phyloP scores from a whole-genome alignment of 1,139 yeast genomes.

The Hansenula lynferdii region DNA sequence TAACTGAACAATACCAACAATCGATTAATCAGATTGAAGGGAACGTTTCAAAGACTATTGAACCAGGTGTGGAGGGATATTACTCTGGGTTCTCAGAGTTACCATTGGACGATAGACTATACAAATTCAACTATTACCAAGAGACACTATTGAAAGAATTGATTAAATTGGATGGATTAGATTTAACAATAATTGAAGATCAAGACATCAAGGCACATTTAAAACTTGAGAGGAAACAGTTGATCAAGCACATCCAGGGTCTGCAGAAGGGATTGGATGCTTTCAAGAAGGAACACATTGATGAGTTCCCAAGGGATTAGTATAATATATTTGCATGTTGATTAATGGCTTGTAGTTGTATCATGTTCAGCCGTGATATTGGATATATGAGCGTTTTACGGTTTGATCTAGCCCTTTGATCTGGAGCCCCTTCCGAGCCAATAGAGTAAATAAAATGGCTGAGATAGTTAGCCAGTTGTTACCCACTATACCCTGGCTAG shows the following conservation, averaged over 20 bases:
- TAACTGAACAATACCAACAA: not conserved
- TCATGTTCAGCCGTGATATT: too few relatives aligned
- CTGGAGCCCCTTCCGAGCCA: too few relatives aligned
- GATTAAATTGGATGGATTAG: constrained; percentile 62
- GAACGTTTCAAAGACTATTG: not conserved
- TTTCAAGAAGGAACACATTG: constrained; percentile 30
- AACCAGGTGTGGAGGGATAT: not conserved
- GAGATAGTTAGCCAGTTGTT: too few relatives aligned
- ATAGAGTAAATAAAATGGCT: too few relatives aligned
- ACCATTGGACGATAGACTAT: constrained; percentile 22
- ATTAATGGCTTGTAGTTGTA: too few relatives aligned
- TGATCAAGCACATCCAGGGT: constrained; percentile 55
- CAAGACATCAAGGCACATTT: constrained; percentile 38
- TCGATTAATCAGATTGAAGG: not conserved
- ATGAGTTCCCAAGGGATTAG: not conserved
- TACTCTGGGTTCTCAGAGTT: not conserved
- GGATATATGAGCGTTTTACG: too few relatives aligned
- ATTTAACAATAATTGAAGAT: constrained; percentile 34
- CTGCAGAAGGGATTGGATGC: constrained; percentile 56
- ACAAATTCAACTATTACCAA: constrained; percentile 53
- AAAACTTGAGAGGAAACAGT: constrained; percentile 53
- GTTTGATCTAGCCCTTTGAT: too few relatives aligned
- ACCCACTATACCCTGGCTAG: too few relatives aligned
- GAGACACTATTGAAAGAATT: constrained; percentile 65
- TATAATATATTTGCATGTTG: not conserved